These are phyloP conservation scores for Wickerhamiella musiphila DNA, from an alignment of 805 yeast genomes.

Conservation along the genomic window DNA sequence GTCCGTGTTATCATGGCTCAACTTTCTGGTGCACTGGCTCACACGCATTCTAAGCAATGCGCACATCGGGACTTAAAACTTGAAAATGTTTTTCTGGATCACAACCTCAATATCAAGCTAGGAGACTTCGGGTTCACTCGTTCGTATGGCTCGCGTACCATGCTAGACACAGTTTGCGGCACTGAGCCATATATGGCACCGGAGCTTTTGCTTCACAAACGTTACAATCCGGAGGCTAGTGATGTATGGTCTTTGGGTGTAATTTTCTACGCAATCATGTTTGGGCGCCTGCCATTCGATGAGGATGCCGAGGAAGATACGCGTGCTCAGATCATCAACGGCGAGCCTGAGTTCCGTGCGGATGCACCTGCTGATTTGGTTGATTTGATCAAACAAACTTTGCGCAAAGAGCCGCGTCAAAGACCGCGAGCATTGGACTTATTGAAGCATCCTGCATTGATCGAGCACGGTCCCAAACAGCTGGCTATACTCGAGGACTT, in stretches of 20 bases:
- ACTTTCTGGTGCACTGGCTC: constrained; percentile 43
- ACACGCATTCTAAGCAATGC: constrained; percentile 61
- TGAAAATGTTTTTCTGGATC: constrained; percentile 65
- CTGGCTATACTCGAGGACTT: constrained; percentile 23
- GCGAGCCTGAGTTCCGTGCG: constrained; percentile 39
- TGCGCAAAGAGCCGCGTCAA: constrained; percentile 45
- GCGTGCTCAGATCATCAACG: constrained; percentile 39
- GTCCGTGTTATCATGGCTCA: constrained; percentile 27
- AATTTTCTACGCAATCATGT: constrained; percentile 64
- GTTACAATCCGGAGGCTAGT: constrained; percentile 58
- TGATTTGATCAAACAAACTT: constrained; percentile 33
- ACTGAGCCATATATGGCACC: constrained; percentile 97
- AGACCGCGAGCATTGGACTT: constrained; percentile 45
- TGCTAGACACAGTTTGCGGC: constrained; percentile 77
- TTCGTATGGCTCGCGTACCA: constrained; percentile 39
- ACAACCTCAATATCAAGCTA: constrained; percentile 62
- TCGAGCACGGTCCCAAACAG: constrained; percentile 28
- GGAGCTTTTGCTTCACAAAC: constrained; percentile 50
- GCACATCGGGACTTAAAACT: constrained; percentile 68
- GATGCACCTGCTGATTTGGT: constrained; percentile 27
- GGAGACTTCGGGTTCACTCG: constrained; percentile 93
- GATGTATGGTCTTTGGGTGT: constrained; percentile 92
- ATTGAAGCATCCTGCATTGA: constrained; percentile 32
- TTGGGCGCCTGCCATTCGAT: constrained; percentile 84
- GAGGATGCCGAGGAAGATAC: constrained; percentile 56